Base-by-base conservation (phyloP, 768 basidiomycete species). In the Boletus vinaceobasis region DNA sequence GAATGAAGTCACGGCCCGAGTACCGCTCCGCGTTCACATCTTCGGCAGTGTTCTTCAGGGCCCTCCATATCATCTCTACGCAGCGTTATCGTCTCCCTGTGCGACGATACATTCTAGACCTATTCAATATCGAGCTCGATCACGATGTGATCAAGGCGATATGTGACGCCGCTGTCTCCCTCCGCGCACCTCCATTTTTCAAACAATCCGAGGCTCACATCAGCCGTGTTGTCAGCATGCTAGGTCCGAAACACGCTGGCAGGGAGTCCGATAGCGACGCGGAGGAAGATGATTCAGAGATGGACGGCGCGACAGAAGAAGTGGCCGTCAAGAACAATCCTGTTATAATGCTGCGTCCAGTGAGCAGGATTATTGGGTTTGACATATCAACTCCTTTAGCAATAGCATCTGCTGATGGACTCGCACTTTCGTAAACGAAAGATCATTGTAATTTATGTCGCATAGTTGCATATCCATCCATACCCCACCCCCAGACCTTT, bases 71-170 rank as follows among this genome's bases (percentile, higher is more conserved):
- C 50, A 87, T 99, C 53, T 94, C 92, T 2, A 88, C 87, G 1
- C 90, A 91, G 55, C 86, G 90, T 55, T 98, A 93, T 70, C 88
- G 94, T 27, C 81, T 94, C 9, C 92, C 95, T 15, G 94, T 97
- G 55, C 85, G 96, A 43, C 81, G 91, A 52, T 98, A 94, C 69
- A 87, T 98, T 59, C 71, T 98, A 56, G 96, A 99, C 55, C 77
- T 98, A 7, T 99, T 99, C 77, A 88, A 87, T 63, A 74, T 95
- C 49, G 86, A 88, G 38, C 72, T 97, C 48, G 83, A 90, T 60
- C 74, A 76, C 37, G 80, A 85, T 39, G 72, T 86, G 36, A 79
- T 87, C 39, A 73, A 73, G 48, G 73, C 76, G 23, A 74, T 93
- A 32, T 73, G 73, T 19, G 81, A 81, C 29, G 80, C 77, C 42